Percentiles rank a stretch among this genome's conserved stretches.
phyloP scores from a whole-genome alignment of 495 filamentous ascomycete genomes.

The Niebla homalea region DNA sequence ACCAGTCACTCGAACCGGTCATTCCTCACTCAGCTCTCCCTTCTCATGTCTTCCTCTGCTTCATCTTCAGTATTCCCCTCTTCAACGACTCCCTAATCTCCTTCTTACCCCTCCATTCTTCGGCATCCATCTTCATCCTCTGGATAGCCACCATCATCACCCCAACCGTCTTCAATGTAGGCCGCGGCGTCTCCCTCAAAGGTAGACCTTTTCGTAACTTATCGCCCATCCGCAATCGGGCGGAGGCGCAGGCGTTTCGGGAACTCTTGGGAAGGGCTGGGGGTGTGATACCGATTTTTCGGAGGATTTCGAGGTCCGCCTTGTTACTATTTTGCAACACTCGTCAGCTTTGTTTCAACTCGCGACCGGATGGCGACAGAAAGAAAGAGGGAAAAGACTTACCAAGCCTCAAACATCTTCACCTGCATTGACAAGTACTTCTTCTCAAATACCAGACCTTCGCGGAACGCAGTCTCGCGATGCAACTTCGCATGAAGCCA shows the following conservation, averaged over 20 bases:
- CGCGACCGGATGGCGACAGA: conserved; percentile 1
- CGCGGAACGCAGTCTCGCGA: conserved; percentile 68
- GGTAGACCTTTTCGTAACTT: conserved; percentile 8
- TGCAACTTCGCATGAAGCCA: conserved; percentile 69
- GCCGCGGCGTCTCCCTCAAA: conserved; percentile 22
- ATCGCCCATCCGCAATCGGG: conserved; percentile 7
- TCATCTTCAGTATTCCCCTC: background rate
- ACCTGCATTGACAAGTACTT: conserved; percentile 65
- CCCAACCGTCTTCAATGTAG: conserved; percentile 36
- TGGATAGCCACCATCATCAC: conserved; percentile 39
- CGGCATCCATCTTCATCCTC: conserved; percentile 40
- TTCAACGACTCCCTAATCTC: conserved; percentile 24
- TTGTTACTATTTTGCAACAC: conserved; percentile 54
- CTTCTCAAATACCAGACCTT: conserved; percentile 69
- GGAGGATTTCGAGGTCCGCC: conserved; percentile 72
- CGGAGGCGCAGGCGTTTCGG: conserved; percentile 23
- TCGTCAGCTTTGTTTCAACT: conserved; percentile 14
- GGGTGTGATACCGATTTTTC: conserved; percentile 58
- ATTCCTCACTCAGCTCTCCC: too few relatives aligned
- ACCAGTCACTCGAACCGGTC: too few relatives aligned
- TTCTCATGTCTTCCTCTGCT: too few relatives aligned
- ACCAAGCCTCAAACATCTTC: conserved; percentile 74
- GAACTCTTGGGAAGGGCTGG: conserved; percentile 14
- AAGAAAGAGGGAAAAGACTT: conserved; percentile 28
- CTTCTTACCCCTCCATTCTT: conserved; percentile 37